Conservation (phyloP, 2,329 filamentous ascomycete genomes). For the Botrytis pseudocinerea region DNA sequence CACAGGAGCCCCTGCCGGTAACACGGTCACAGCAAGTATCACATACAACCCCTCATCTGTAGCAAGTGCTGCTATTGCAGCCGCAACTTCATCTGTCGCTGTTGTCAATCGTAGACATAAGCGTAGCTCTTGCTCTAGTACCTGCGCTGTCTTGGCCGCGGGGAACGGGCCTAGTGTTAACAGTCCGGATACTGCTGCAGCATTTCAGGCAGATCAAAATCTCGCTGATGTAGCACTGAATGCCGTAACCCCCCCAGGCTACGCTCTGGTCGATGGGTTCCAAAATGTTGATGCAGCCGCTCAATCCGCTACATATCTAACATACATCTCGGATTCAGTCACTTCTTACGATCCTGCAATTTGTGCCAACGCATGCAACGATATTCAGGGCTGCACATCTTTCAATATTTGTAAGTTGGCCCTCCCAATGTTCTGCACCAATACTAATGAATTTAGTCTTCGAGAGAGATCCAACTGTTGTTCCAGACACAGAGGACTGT, state of each 20-base stretch:
- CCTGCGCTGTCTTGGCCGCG: conserved; percentile 6
- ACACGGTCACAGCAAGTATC: conserved; percentile 7
- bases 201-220: conserved; percentile 6
- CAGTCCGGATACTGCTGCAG: conserved; percentile 12
- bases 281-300: conserved; percentile 11
- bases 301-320: conserved; percentile 20
- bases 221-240: conserved; percentile 14
- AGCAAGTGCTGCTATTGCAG: conserved; percentile 2
- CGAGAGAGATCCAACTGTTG: conserved; percentile 18
- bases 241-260: conserved; percentile 7
- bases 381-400: conserved; percentile 21
- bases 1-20: conserved; percentile 18
- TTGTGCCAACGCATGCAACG: conserved; percentile 22
- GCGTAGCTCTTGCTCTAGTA: conserved; percentile 1
- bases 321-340: conserved; percentile 21
- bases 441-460: conserved; percentile 12
- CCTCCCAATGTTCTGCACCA: neutral
- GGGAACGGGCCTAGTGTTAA: conserved; percentile 15
- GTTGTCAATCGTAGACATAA: conserved; percentile 13
- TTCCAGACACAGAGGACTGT: conserved; percentile 14
- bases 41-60: conserved; percentile 17
- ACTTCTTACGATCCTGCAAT: conserved; percentile 23
- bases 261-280: conserved; percentile 13
- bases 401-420: conserved; percentile 20
- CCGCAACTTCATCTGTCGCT: neutral